A percentile compares a stretch with the other conserved stretches of the same genome.
Evolutionary conservation across 2,329 filamentous ascomycete species (phyloP).

Genomic region (Aaosphaeria arxii): DNA sequence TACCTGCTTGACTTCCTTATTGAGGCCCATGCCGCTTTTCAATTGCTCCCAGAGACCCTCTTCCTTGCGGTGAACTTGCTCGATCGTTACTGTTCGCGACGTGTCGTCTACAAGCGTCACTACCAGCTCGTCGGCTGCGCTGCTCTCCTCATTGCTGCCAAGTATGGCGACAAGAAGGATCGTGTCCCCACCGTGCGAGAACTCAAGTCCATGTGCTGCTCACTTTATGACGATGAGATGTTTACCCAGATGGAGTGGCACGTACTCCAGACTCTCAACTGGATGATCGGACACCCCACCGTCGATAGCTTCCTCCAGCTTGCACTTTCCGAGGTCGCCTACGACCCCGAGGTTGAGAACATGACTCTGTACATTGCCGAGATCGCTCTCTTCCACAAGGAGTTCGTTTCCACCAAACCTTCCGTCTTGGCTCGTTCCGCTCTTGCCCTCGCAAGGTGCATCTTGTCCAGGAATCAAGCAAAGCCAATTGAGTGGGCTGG

Average conservation of each 20-base stretch:
- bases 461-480: slow-evolving; percentile 76
- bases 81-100: slow-evolving; percentile 95
- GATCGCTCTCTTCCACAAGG: slow-evolving; percentile 92
- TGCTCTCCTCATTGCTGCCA: slow-evolving; percentile 91
- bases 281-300: slow-evolving; percentile 93
- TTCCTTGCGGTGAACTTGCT: slow-evolving; percentile 96
- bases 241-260: slow-evolving; percentile 99
- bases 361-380: slow-evolving; percentile 94
- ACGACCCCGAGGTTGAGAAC: slow-evolving; percentile 85
- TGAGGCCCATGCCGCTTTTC: slow-evolving; percentile 93
- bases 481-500: slow-evolving; percentile 74
- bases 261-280: slow-evolving; percentile 93
- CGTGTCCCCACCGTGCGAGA: slow-evolving; percentile 96
- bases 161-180: slow-evolving; percentile 99
- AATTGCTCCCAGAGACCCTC: slow-evolving; percentile 87
- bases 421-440: slow-evolving; percentile 88
- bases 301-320: slow-evolving; percentile 92
- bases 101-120: slow-evolving; percentile 98
- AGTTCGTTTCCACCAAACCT: slow-evolving; percentile 90
- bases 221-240: slow-evolving; percentile 97
- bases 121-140: slow-evolving; percentile 98
- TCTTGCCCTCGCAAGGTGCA: slow-evolving; percentile 79
- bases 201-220: slow-evolving; percentile 98
- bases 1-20: slow-evolving; percentile 98
- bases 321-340: slow-evolving; percentile 70